Evolutionary conservation across 805 yeast genomes (phyloP), one percentile per base, ranked within the genome.

Genomic region (Blastobotrys terrestris): DNA sequence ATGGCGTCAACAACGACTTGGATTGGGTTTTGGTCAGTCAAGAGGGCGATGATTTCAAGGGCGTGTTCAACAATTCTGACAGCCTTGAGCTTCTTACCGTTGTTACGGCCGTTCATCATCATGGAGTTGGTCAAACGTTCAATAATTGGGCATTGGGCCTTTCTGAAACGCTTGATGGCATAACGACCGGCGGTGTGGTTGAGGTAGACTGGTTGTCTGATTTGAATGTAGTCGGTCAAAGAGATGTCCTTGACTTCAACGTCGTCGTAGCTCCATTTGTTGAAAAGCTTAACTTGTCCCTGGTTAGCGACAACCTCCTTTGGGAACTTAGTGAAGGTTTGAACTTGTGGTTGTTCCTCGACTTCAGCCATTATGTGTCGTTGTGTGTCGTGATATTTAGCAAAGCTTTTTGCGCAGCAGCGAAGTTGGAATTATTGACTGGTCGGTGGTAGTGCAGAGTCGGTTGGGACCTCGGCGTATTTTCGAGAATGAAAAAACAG

Each of bases 81-180:
- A 70, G 99, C 99, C 87, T 92, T 91, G 78, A 95, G 88, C 83
- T 94, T 94, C 86, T 94, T 94, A 85, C 99, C 99, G 87, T 95
- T 94, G 95, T 94, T 94, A 84, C 98, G 92, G 83, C 99, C 99
- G 87, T 94, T 91, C 99, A 94, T 94, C 99, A 94, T 94, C 75
- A 94, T 83, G 63, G 99, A 87, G 92, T 94, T 92, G 79, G 98
- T 92, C 77, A 94, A 84, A 85, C 99, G 92, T 86, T 94, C 99
- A 68, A 94, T 77, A 77, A 94, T 85, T 73, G 98, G 98, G 82
- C 97, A 91, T 84, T 94, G 99, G 67, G 98, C 94, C 87, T 94
- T 94, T 86, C 98, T 91, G 87, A 94, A 94, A 80, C 99, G 91
- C 89, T 94, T 94, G 80, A 88, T 77, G 71, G 98, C 98, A 81